Conservation (phyloP, 371 early-diverging fungal genomes). For the Furculomyces boomerangus region DNA sequence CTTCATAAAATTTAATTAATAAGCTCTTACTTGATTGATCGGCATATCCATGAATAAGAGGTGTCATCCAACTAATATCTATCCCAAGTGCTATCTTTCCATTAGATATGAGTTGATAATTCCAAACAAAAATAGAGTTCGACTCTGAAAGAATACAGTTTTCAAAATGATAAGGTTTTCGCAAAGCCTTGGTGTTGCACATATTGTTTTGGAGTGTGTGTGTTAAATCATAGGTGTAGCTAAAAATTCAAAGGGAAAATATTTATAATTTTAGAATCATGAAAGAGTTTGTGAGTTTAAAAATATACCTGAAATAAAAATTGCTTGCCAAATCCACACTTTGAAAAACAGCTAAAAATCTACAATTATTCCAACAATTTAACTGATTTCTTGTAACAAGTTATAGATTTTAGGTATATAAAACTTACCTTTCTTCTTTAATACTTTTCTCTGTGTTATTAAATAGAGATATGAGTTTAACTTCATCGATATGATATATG, state of each 20-base stretch:
- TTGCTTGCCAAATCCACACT: constrained; percentile 25
- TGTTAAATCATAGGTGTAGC: constrained; percentile 87
- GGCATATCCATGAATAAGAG: constrained; percentile 89
- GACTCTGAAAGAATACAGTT: constrained; percentile 7
- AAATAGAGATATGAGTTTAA: constrained; percentile 51
- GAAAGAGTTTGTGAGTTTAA: background rate
- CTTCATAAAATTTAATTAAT: background rate
- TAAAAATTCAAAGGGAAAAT: constrained; percentile 46
- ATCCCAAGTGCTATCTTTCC: constrained; percentile 45
- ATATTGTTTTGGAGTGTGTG: constrained; percentile 80
- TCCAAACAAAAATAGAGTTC: constrained; percentile 93
- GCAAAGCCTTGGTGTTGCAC: constrained; percentile 22
- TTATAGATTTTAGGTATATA: too few species aligned
- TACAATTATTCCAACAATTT: background rate
- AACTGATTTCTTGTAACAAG: too few species aligned
- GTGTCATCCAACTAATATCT: constrained; percentile 69
- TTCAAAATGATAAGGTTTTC: background rate
- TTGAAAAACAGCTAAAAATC: constrained; percentile 12
- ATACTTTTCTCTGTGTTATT: constrained; percentile 44
- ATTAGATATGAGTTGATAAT: constrained; percentile 55
- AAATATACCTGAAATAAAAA: constrained; percentile 16
- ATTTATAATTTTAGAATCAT: background rate
- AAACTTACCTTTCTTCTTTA: constrained; percentile 55
- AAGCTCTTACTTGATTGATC: constrained; percentile 52
- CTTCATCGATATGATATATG: constrained; percentile 87